Conservation (phyloP, 1,139 yeast genomes). For the Pichia sp. region DNA sequence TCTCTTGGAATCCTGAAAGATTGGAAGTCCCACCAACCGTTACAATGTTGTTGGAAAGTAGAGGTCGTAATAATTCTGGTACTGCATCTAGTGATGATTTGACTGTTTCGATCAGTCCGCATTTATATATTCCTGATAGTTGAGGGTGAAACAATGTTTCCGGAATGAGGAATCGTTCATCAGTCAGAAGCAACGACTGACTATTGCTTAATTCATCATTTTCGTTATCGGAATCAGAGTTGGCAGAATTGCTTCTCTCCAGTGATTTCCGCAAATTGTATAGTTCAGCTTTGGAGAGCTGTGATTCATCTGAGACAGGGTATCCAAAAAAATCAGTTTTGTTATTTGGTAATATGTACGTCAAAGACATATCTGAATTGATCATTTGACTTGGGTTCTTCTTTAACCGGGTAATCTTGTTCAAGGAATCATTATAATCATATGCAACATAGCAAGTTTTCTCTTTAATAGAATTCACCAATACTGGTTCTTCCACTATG, state of each 20-base stretch:
- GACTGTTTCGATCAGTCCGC: constrained; percentile 66
- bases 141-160: constrained; percentile 86
- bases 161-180: constrained; percentile 83
- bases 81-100: constrained; percentile 61
- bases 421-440: constrained; percentile 55
- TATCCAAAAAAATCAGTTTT: constrained; percentile 70
- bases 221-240: constrained; percentile 26
- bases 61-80: constrained; percentile 69
- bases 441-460: constrained; percentile 63
- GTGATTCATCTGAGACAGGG: constrained; percentile 29
- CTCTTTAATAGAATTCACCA: constrained; percentile 83
- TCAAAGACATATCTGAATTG: constrained; percentile 31
- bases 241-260: constrained; percentile 3
- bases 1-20: constrained; percentile 54
- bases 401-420: constrained; percentile 27
- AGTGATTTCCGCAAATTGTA: constrained; percentile 4
- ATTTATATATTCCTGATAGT: constrained; percentile 65
- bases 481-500: constrained; percentile 81
- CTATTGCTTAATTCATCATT: neutral
- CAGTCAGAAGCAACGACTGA: constrained; percentile 62
- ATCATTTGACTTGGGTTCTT: constrained; percentile 10
- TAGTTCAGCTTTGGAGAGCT: constrained; percentile 3
- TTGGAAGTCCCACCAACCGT: constrained; percentile 79
- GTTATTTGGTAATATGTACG: constrained; percentile 81
- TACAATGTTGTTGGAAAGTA: constrained; percentile 71